These are phyloP conservation scores for Thelonectria olida DNA, from an alignment of 2,329 filamentous ascomycete species.

Conservation along the genomic window DNA sequence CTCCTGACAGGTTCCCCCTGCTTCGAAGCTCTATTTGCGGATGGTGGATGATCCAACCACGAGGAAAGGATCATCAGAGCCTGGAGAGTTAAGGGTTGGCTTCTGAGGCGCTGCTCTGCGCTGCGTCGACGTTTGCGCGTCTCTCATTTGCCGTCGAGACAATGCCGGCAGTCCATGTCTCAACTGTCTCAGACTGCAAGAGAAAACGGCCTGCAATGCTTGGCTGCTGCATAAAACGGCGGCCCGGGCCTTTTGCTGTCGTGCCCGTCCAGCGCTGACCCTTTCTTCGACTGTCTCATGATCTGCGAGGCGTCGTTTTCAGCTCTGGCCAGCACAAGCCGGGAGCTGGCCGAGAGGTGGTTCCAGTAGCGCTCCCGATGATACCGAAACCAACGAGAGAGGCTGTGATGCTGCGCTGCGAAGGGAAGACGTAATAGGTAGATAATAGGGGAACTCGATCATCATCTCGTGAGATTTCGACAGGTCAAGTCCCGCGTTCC, in stretches of 20 bases:
- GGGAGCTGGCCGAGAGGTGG: not conserved
- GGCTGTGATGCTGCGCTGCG: not conserved
- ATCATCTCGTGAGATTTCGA: not conserved
- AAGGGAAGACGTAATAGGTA: not conserved
- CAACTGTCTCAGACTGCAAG: conserved; percentile 3
- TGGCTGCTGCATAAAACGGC: conserved; percentile 1
- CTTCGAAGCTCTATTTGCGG: conserved; percentile 18
- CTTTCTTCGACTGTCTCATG: not conserved
- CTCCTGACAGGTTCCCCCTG: conserved; percentile 28
- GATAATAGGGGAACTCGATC: not conserved
- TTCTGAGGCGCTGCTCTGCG: not conserved
- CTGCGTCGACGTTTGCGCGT: conserved; percentile 16
- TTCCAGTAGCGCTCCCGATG: conserved; percentile 8
- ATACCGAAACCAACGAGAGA: conserved; percentile 1
- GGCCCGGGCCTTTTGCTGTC: not conserved
- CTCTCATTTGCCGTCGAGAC: not conserved
- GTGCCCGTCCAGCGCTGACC: not conserved
- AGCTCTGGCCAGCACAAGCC: conserved; percentile 10
- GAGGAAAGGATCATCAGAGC: conserved; percentile 17
- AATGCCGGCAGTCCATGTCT: conserved; percentile 7
- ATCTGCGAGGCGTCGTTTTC: not conserved
- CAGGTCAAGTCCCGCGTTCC: not conserved
- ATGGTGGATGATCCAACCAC: conserved; percentile 13
- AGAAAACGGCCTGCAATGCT: conserved; percentile 8
- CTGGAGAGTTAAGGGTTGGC: not conserved